Evolutionary conservation across 2,329 filamentous ascomycete genomes (phyloP).

Genomic region (Mycosphaerella sp.): DNA sequence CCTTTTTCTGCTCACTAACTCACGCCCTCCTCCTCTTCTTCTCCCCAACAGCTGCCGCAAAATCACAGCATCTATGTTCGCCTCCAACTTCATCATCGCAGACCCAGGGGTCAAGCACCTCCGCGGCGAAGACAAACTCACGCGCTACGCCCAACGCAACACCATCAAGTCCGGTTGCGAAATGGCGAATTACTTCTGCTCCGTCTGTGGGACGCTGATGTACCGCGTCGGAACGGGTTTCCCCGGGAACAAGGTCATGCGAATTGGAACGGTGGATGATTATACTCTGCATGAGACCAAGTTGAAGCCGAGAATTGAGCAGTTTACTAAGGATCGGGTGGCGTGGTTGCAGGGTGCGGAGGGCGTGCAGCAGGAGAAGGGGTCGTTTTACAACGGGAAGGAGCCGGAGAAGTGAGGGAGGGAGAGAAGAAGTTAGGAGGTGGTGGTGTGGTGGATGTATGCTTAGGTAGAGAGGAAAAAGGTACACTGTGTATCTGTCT

Average conservation of each 20-base stretch:
- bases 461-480: no score
- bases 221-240: constrained; percentile 42
- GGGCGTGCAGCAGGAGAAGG: constrained; percentile 11
- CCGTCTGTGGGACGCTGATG: constrained; percentile 55
- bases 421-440: no score
- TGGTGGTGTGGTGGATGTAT: no score
- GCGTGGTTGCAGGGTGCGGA: constrained; percentile 11
- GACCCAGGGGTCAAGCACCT: constrained; percentile 44
- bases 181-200: constrained; percentile 60
- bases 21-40: background rate
- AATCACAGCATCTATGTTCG: constrained; percentile 57
- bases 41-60: constrained; percentile 39
- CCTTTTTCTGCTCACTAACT: no score
- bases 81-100: constrained; percentile 50
- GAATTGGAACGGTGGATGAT: constrained; percentile 59
- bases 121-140: constrained; percentile 49
- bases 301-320: constrained; percentile 49
- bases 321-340: constrained; percentile 47
- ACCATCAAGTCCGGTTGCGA: constrained; percentile 43
- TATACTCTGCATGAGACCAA: constrained; percentile 52
- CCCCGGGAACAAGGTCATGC: constrained; percentile 42
- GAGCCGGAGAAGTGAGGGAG: constrained; percentile 7
- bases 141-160: constrained; percentile 39
- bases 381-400: constrained; percentile 12
- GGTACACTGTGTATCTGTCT: no score